Percentiles rank a stretch among this genome's conserved stretches.
Evolutionary conservation across 371 early-diverging fungal genomes (phyloP).

Genomic region (Saksenaea vasiformis): DNA sequence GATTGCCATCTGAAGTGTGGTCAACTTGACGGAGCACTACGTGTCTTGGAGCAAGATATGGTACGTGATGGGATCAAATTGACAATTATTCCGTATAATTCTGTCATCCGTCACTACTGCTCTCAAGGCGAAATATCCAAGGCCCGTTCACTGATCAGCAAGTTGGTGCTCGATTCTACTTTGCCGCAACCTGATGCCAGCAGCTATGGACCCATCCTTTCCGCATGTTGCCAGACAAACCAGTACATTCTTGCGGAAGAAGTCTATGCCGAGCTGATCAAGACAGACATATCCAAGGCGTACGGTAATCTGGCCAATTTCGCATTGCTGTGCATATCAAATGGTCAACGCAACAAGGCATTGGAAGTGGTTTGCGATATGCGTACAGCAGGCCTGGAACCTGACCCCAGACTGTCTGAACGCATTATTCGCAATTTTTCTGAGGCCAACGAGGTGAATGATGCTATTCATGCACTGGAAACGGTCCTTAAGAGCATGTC

Average conservation of each 20-base stretch:
- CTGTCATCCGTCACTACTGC: constrained; percentile 47
- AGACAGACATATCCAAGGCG: constrained; percentile 40
- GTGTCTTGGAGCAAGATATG: constrained; percentile 38
- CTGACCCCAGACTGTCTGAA: constrained; percentile 14
- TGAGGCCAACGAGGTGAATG: constrained; percentile 15
- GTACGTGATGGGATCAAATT: constrained; percentile 26
- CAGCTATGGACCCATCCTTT: constrained; percentile 45
- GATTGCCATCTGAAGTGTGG: constrained; percentile 46
- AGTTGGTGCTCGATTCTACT: constrained; percentile 17
- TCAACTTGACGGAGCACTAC: constrained; percentile 35
- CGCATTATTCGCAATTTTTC: constrained; percentile 16
- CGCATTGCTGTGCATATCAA: constrained; percentile 35
- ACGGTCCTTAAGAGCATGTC: constrained; percentile 27
- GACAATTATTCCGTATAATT: constrained; percentile 43
- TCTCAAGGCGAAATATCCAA: constrained; percentile 22
- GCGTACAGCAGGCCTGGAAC: constrained; percentile 23
- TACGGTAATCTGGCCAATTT: constrained; percentile 51
- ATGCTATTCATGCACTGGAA: constrained; percentile 31
- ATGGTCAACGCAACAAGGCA: constrained; percentile 17
- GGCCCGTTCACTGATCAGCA: constrained; percentile 34
- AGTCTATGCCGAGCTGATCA: constrained; percentile 30
- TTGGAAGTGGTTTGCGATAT: constrained; percentile 36
- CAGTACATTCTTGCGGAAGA: constrained; percentile 18
- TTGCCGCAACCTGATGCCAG: constrained; percentile 42
- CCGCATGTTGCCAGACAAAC: constrained; percentile 35